Base-by-base conservation (phyloP, 2,329 filamentous ascomycete genomes). In the Cyanodermella asteris region DNA sequence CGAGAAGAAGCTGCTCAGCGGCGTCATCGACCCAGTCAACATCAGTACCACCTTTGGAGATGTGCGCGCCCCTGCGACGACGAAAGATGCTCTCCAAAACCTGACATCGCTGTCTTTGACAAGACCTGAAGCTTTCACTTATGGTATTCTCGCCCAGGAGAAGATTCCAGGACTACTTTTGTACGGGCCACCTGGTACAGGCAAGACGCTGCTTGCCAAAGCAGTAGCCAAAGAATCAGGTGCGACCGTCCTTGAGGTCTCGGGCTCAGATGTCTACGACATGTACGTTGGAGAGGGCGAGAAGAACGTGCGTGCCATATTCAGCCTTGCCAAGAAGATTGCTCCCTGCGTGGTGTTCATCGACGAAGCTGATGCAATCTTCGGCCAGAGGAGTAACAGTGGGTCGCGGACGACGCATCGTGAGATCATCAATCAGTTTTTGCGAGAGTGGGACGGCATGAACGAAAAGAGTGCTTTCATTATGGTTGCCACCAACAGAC, bases 241-340 rank as follows among this genome's bases (percentile, higher is more conserved):
- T 60, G 71, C 74, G 3, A 69, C 62, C 0, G 62, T 72, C 16
- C 56, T 97, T 19, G 82, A 94, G 47, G 69, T 94, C 20, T 82
- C 72, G 35, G 84, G 80, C 3, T 81, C 80, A 26, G 78, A 80
- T 35, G 76, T 97, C 37, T 90, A 91, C 47, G 78, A 93, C 45
- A 94, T 90, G 64, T 94, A 78, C 47, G 78, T 94, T 4, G 87
- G 87, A 13, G 81, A 94, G 46, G 77, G 77, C 31, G 87, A 97
- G 53, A 94, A 94, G 59, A 91, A 91, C 42, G 76, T 94, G 27
- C 72, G 74, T 26, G 84, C 84, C 0, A 71, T 94, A 20, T 97
- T 97, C 50, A 74, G 69, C 1, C 59, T 94, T 0, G 87, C 87
- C 4, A 80, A 80, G 50, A 91, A 91, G 47, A 63, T 93, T 6